Conservation (phyloP, 495 filamentous ascomycete genomes). For the Lindgomyces ingoldianus region DNA sequence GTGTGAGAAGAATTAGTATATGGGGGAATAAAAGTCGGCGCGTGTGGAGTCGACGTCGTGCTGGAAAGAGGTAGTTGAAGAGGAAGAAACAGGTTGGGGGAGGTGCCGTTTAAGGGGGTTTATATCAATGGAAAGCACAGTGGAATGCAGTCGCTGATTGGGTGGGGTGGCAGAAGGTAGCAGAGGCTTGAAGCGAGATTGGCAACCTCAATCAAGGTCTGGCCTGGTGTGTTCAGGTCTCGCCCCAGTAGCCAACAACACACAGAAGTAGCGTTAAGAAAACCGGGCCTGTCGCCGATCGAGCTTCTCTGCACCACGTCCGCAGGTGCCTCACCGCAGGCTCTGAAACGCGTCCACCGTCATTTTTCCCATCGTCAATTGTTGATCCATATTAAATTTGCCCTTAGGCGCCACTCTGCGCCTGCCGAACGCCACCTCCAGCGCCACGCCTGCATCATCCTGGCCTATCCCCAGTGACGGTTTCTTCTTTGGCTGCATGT, state of each 20-base stretch:
- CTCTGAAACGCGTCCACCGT: slow-evolving; percentile 18
- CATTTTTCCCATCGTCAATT: neutral
- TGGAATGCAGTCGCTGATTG: slow-evolving; percentile 4
- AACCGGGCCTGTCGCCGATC: slow-evolving; percentile 3
- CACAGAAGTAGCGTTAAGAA: slow-evolving; percentile 1
- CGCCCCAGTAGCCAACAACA: slow-evolving; percentile 14
- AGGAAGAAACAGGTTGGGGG: slow-evolving; percentile 9
- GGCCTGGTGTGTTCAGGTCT: neutral
- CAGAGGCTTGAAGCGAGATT: neutral
- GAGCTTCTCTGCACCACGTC: slow-evolving; percentile 5
- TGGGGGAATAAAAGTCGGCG: neutral
- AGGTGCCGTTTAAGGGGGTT: slow-evolving; percentile 8
- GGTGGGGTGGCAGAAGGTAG: neutral
- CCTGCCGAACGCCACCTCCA: neutral
- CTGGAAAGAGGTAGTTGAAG: slow-evolving; percentile 1
- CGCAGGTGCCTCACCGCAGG: neutral
- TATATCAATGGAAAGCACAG: neutral
- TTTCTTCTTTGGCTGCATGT: neutral
- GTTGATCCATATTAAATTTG: slow-evolving; percentile 5
- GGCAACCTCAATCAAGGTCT: slow-evolving; percentile 1
- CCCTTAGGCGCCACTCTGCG: neutral
- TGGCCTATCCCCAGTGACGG: neutral
- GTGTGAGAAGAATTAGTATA: slow-evolving; percentile 26
- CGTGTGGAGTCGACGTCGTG: neutral
- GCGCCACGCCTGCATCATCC: neutral